Percentiles rank a stretch among this genome's conserved stretches.
Evolutionary conservation across 2,329 filamentous ascomycete genomes (phyloP).

Genomic region (Epichloe coenophiala): DNA sequence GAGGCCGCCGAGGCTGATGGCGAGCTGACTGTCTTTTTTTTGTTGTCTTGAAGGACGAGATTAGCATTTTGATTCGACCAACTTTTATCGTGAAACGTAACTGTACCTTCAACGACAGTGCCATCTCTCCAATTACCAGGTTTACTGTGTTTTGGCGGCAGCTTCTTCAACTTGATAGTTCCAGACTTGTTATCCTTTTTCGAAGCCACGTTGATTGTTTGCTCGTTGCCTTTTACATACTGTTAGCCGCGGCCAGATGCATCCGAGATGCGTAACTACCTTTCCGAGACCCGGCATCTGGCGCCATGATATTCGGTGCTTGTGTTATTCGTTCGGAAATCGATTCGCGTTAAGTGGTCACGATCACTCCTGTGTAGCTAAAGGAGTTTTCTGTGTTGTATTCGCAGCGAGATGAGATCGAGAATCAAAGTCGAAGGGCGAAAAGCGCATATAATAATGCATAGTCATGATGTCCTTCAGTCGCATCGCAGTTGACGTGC

Average conservation of each 20-base stretch:
- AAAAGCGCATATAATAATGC: background rate
- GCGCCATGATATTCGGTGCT: conserved; percentile 8
- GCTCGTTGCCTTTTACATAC: conserved; percentile 21
- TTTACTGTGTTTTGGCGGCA: conserved; percentile 47
- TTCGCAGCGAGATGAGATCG: background rate
- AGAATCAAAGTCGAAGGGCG: background rate
- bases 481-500: background rate
- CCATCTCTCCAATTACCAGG: conserved; percentile 61
- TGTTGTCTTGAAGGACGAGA: conserved; percentile 29
- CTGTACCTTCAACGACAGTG: conserved; percentile 47
- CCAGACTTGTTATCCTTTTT: conserved; percentile 40
- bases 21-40: conserved; percentile 35
- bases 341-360: background rate
- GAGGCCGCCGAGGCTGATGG: conserved; percentile 29
- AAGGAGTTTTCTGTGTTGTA: background rate
- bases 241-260: background rate
- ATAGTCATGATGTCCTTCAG: background rate
- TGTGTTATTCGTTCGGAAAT: background rate
- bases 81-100: background rate
- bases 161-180: conserved; percentile 49
- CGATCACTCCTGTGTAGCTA: background rate
- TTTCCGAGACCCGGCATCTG: conserved; percentile 15
- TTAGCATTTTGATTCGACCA: background rate
- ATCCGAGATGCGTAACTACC: conserved; percentile 9
- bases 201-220: conserved; percentile 49